These are phyloP conservation scores for Gossypium arboreum DNA, from an alignment of 345 rosid species.

Conservation along the genomic window DNA sequence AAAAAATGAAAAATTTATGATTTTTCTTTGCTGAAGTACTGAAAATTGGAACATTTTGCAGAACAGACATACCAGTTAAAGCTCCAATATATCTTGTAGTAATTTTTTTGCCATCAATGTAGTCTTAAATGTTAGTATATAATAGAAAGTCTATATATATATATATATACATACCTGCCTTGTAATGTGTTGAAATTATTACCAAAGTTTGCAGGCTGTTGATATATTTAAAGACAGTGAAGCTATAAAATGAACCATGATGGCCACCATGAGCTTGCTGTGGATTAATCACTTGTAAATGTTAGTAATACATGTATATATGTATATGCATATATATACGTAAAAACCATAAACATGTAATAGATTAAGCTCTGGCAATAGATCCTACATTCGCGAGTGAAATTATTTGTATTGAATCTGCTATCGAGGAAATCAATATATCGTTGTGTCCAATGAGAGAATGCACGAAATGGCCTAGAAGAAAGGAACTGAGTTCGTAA, in stretches of 20 bases:
- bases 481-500: constrained; percentile 28
- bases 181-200: constrained; percentile 5
- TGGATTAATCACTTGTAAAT: background rate
- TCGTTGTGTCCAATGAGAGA: constrained; percentile 31
- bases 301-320: background rate
- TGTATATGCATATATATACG: background rate
- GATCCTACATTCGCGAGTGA: constrained; percentile 26
- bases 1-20: background rate
- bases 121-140: background rate
- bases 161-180: constrained; percentile 14
- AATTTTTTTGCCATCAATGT: background rate
- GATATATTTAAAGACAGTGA: background rate
- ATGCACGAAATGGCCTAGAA: constrained; percentile 31
- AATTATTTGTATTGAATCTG: constrained; percentile 11
- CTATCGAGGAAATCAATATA: constrained; percentile 15
- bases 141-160: no score
- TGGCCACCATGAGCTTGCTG: constrained; percentile 42
- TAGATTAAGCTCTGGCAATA: background rate
- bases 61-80: constrained; percentile 9
- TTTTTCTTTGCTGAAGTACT: background rate
- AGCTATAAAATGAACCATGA: constrained; percentile 32
- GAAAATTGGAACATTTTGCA: background rate
- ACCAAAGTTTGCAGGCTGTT: background rate
- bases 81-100: background rate
- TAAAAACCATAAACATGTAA: background rate